These are phyloP conservation scores for Nakataea oryzae DNA, from an alignment of 2,329 filamentous ascomycete genomes.

Conservation along the genomic window DNA sequence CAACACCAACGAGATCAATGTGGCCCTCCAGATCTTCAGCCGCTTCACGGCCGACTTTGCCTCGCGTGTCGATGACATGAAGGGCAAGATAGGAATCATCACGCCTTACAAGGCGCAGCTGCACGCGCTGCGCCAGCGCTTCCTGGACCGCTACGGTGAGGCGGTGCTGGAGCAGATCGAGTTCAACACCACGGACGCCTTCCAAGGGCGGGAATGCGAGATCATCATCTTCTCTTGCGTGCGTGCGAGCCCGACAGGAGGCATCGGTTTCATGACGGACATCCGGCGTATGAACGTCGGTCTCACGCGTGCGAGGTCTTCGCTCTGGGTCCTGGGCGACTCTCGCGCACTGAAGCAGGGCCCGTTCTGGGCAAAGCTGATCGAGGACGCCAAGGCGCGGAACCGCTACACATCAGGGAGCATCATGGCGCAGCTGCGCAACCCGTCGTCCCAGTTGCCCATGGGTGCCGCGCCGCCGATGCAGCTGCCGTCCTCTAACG, in stretches of 20 bases:
- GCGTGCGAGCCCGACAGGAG: conserved; percentile 80
- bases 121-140: conserved; percentile 65
- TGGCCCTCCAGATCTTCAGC: conserved; percentile 77
- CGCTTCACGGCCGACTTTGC: conserved; percentile 64
- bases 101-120: conserved; percentile 96
- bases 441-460: not conserved
- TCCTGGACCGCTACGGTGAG: conserved; percentile 62
- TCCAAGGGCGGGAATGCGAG: conserved; percentile 93
- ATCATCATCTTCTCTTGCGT: conserved; percentile 99
- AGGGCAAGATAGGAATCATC: conserved; percentile 87
- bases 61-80: conserved; percentile 49
- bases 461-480: not conserved
- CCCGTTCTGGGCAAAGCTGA: conserved; percentile 80
- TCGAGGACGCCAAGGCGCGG: conserved; percentile 67
- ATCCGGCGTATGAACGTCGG: conserved; percentile 99
- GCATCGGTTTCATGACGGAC: conserved; percentile 96
- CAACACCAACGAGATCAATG: conserved; percentile 77
- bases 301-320: conserved; percentile 90
- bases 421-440: conserved; percentile 35
- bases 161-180: conserved; percentile 70
- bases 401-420: conserved; percentile 66
- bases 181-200: conserved; percentile 98
- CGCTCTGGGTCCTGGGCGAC: conserved; percentile 92
- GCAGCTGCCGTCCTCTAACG: not conserved
- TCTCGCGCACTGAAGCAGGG: conserved; percentile 78